Evolutionary conservation across 306 rosid species (phyloP), one percentile per base, ranked within the genome.

Genomic region (Hippophae gyantsensis): DNA sequence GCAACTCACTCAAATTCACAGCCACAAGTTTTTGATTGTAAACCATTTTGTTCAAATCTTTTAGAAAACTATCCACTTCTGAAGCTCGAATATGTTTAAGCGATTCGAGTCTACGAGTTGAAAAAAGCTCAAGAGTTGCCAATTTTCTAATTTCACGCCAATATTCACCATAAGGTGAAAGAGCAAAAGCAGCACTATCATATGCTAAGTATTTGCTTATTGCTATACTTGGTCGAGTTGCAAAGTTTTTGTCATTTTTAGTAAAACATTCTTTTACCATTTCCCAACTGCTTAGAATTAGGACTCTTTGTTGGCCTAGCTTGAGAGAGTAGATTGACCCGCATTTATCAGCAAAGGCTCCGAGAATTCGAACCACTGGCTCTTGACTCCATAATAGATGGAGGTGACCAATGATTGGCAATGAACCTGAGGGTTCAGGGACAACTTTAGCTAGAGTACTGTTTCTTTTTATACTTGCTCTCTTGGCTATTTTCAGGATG

Each of bases 91-190:
- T 69, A 46, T 78, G 83, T 49, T 64, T 74, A 2, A 78, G 73
- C 58, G 51, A 50, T 13, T 86, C 67, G 47, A 82, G 76, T 10
- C 72, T 27, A 9, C 43, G 66, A 41, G 23, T 48, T 0, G 80
- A 75, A 8, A 75, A 75, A 8, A 75, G 76, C 54, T 70, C 73
- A 2, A 65, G 56, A 1, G 10, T 53, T 69, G 66, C 66, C 14
- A 81, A 52, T 59, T 83, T 86, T 6, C 95, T 77, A 7, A 77
- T 26, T 1, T 86, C 71, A 3, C 90, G 76, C 90, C 95, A 86
- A 43, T 81, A 86, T 8, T 52, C 27, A 3, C 90, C 95, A 32
- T 86, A 75, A 0, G 95, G 84, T 2, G 95, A 72, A 6, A 83
- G 56, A 1, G 72, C 77, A 7, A 83, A 77, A 0, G 63, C 2